A percentile compares a stretch with the other conserved stretches of the same genome.
Conservation (phyloP, 2,329 filamentous ascomycete species). For the Sclerotinia subarctica region DNA sequence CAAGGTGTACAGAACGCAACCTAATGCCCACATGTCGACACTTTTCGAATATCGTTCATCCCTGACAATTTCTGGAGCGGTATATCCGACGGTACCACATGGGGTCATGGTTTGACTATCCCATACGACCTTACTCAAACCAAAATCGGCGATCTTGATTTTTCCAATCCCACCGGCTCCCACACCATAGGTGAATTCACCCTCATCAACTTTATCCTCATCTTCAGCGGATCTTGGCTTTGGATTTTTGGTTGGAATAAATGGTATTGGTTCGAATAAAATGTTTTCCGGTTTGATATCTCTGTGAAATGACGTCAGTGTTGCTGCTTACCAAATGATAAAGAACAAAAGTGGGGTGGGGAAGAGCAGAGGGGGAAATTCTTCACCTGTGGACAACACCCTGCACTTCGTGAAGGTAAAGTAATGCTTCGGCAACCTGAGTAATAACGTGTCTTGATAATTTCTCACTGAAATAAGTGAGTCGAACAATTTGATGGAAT, state of each 20-base stretch:
- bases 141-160: constrained; percentile 98
- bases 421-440: constrained; percentile 90
- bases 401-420: constrained; percentile 90
- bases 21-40: constrained; percentile 98
- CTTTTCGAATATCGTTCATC: constrained; percentile 98
- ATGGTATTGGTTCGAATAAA: constrained; percentile 82
- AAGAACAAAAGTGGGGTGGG: neutral
- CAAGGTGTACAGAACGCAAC: constrained; percentile 93
- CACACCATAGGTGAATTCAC: constrained; percentile 78
- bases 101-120: constrained; percentile 98
- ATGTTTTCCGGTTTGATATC: constrained; percentile 99
- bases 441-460: constrained; percentile 90
- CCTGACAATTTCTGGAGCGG: constrained; percentile 97
- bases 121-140: constrained; percentile 97
- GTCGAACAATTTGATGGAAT: constrained; percentile 96
- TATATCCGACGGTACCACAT: constrained; percentile 98
- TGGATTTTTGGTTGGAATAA: constrained; percentile 74
- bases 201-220: constrained; percentile 96
- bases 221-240: constrained; percentile 83
- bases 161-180: constrained; percentile 87
- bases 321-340: constrained; percentile 17
- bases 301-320: constrained; percentile 55
- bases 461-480: constrained; percentile 98
- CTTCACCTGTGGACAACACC: constrained; percentile 95
- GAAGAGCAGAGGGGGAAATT: neutral